These are phyloP conservation scores for Penstemon newberryi DNA, from an alignment of 257 asterid species.

Conservation along the genomic window DNA sequence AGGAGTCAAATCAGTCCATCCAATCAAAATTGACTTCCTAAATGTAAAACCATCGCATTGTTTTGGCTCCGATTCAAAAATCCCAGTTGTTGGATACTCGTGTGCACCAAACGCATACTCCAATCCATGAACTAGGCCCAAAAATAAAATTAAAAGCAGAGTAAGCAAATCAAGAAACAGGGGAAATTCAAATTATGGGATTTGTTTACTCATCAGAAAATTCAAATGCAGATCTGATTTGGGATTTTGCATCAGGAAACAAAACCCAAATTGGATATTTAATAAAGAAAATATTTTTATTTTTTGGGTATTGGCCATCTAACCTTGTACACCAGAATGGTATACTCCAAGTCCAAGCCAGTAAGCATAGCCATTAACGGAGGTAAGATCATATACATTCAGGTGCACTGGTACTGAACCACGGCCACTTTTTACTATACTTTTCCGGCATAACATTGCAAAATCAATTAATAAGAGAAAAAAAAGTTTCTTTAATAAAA, in stretches of 20 bases:
- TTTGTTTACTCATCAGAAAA: not conserved
- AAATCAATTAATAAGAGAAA: not conserved
- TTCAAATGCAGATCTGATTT: constrained; percentile 31
- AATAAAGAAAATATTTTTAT: constrained; percentile 5
- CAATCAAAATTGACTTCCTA: constrained; percentile 58
- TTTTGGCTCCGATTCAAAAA: constrained; percentile 64
- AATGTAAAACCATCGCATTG: constrained; percentile 54
- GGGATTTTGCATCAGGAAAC: not conserved
- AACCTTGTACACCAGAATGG: constrained; percentile 92
- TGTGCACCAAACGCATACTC: constrained; percentile 79
- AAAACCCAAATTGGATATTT: not conserved
- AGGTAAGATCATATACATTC: constrained; percentile 75
- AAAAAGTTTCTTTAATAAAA: not conserved
- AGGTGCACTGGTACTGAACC: constrained; percentile 73
- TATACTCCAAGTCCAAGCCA: constrained; percentile 90
- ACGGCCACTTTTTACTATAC: constrained; percentile 34
- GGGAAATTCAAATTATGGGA: not conserved
- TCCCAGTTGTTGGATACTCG: constrained; percentile 59
- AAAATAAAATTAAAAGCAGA: too few relatives aligned
- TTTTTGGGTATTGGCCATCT: constrained; percentile 2
- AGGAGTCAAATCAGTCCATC: constrained; percentile 47
- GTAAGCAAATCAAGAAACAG: not conserved
- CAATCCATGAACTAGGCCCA: constrained; percentile 54
- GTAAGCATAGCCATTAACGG: constrained; percentile 77
- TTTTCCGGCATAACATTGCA: constrained; percentile 68